Conservation (phyloP, 768 basidiomycete species). For the Pleurotus giganteus region DNA sequence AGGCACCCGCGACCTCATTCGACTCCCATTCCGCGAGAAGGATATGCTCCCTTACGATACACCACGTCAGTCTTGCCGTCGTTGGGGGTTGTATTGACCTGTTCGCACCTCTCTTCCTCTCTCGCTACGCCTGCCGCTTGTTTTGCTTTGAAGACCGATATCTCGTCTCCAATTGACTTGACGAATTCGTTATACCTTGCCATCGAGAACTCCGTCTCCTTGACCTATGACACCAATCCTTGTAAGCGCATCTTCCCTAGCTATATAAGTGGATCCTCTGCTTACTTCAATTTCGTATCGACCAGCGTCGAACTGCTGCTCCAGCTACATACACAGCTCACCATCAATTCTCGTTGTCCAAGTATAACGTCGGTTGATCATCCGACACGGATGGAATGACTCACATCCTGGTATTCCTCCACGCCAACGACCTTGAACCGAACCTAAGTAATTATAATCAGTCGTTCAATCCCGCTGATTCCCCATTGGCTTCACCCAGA, state of each 20-base stretch:
- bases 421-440: conserved; percentile 48
- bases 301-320: conserved; percentile 51
- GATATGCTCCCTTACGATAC: not conserved
- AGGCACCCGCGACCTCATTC: not conserved
- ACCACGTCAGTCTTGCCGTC: not conserved
- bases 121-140: conserved; percentile 32
- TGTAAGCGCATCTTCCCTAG: conserved; percentile 7
- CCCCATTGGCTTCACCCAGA: no score
- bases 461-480: no score
- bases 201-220: conserved; percentile 53
- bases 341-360: not conserved
- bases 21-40: not conserved
- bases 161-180: conserved; percentile 38
- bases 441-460: conserved; percentile 33
- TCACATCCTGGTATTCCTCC: conserved; percentile 46
- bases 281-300: conserved; percentile 48
- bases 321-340: conserved; percentile 32
- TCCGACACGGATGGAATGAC: conserved; percentile 3
- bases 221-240: conserved; percentile 34
- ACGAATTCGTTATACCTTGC: conserved; percentile 42
- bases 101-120: conserved; percentile 40
- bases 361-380: not conserved
- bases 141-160: conserved; percentile 35
- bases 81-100: not conserved
- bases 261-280: not conserved